phyloP scores from a whole-genome alignment of 2,329 filamentous ascomycete species.

The Cercospora sp. region DNA sequence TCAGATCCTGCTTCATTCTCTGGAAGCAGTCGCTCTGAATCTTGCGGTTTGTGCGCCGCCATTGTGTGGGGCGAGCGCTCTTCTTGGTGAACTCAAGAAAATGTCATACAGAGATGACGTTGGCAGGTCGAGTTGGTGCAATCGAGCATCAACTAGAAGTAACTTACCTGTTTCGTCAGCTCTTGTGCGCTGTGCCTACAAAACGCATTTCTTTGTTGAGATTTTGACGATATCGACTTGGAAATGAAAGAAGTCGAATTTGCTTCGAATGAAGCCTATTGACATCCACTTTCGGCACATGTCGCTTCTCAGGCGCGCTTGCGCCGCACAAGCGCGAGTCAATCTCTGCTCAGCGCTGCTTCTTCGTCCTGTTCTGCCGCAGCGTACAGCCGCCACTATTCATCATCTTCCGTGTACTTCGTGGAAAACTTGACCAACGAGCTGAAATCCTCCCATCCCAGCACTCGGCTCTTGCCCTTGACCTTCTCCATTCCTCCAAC shows the following conservation, averaged over 20 bases:
- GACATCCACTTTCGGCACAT: neutral
- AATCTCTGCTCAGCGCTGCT: neutral
- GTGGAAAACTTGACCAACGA: conserved; percentile 39
- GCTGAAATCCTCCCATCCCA: conserved; percentile 38
- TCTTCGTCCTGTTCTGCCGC: neutral
- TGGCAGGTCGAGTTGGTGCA: neutral
- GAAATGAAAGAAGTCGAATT: neutral
- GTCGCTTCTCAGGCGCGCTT: neutral
- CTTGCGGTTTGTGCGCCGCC: neutral
- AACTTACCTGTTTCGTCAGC: neutral
- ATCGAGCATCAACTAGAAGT: neutral
- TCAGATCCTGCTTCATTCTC: neutral
- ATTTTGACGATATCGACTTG: neutral
- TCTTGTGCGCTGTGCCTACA: neutral
- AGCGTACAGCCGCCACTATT: conserved; percentile 9
- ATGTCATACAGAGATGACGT: neutral
- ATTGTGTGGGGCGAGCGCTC: neutral
- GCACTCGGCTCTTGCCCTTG: conserved; percentile 31
- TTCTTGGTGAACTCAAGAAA: neutral
- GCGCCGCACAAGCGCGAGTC: neutral
- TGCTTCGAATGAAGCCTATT: neutral
- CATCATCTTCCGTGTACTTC: conserved; percentile 37
- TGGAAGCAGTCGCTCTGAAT: neutral
- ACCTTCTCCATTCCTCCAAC: conserved; percentile 18
- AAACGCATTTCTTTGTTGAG: neutral